A percentile compares a stretch with the other conserved stretches of the same genome.
These are phyloP conservation scores for Coleophoma eucalyptorum DNA, from an alignment of 2,329 filamentous ascomycete genomes.

Conservation along the genomic window DNA sequence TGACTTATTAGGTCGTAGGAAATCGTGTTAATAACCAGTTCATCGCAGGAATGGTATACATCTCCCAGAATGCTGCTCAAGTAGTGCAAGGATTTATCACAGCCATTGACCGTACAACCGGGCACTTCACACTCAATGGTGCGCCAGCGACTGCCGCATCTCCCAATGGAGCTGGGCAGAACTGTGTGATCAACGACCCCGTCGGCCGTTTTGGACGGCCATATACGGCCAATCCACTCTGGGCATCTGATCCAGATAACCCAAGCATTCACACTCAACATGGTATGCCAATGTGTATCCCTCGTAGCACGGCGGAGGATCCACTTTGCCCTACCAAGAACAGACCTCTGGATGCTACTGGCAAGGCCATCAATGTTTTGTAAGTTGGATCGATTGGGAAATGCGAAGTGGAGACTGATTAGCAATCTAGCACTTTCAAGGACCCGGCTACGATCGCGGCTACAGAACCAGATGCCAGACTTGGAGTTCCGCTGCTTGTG, in stretches of 20 bases:
- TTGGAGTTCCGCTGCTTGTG: neutral
- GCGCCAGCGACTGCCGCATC: neutral
- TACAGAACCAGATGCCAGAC: neutral
- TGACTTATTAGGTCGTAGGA: neutral
- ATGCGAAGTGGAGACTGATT: neutral
- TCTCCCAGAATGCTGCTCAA: constrained; percentile 12
- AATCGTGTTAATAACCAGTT: neutral
- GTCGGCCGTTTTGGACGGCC: constrained; percentile 37
- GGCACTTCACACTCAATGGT: constrained; percentile 12
- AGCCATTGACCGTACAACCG: constrained; percentile 11
- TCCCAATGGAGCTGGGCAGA: constrained; percentile 1
- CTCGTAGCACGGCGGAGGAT: constrained; percentile 31
- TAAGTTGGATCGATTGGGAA: neutral
- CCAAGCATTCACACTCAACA: constrained; percentile 43
- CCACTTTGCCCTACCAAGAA: constrained; percentile 33
- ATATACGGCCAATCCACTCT: constrained; percentile 33
- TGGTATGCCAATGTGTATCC: constrained; percentile 51
- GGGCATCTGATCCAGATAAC: constrained; percentile 43
- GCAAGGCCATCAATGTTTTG: neutral
- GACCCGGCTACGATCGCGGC: neutral
- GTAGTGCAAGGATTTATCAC: constrained; percentile 16
- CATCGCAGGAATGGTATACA: constrained; percentile 16
- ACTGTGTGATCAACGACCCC: constrained; percentile 35
- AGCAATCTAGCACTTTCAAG: neutral
- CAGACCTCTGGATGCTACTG: constrained; percentile 19